Percentiles rank a stretch among this genome's conserved stretches.
Conservation (phyloP, 306 rosid species). For the Rubus idaeus region DNA sequence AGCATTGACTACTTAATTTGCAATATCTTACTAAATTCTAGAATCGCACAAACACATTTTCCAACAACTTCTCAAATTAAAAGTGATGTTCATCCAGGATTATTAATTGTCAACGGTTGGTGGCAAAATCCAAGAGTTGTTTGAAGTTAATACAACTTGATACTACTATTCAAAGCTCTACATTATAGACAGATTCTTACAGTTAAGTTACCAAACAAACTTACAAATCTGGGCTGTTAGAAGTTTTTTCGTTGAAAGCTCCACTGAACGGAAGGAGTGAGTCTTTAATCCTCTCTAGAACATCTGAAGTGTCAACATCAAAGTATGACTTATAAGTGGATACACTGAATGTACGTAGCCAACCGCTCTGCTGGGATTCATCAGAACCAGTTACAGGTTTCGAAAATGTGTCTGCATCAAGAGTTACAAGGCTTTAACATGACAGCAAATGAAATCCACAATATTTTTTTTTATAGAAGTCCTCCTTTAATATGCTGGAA, state of each 20-base stretch:
- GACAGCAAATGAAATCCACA: not conserved
- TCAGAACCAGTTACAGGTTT: constrained; percentile 81
- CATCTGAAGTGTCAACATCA: constrained; percentile 87
- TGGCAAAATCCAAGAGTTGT: not conserved
- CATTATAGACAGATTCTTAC: not conserved
- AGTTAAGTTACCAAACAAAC: constrained; percentile 32
- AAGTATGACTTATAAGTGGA: constrained; percentile 81
- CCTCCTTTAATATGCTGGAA: not conserved
- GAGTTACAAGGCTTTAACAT: constrained; percentile 24
- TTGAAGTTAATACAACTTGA: not conserved
- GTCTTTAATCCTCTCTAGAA: constrained; percentile 75
- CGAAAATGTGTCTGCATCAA: constrained; percentile 76
- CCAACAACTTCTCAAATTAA: not conserved
- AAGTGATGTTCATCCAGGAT: constrained; percentile 1
- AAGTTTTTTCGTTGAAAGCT: constrained; percentile 81
- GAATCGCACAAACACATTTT: not conserved
- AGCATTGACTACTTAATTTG: not conserved
- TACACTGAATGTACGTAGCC: constrained; percentile 59
- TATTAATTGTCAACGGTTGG: not conserved
- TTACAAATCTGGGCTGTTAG: constrained; percentile 86
- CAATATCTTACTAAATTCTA: not conserved
- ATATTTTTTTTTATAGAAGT: not conserved
- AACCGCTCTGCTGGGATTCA: constrained; percentile 81
- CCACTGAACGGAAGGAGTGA: constrained; percentile 90
- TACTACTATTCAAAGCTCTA: not conserved